Conservation (phyloP, 2,329 filamentous ascomycete species). For the Pseudopithomyces maydicus region DNA sequence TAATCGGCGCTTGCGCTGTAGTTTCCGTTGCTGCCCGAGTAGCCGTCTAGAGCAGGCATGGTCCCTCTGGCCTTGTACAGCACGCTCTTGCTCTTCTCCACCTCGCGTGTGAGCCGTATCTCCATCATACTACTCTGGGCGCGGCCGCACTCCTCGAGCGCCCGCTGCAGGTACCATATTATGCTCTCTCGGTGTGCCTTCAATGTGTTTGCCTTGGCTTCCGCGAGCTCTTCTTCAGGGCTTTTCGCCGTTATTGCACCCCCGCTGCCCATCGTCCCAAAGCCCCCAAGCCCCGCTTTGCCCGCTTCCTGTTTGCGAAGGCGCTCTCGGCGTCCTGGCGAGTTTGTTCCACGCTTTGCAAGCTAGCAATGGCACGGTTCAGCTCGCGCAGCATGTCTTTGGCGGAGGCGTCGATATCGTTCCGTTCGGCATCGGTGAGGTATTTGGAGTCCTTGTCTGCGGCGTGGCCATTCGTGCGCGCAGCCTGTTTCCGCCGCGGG, state of each 20-base stretch:
- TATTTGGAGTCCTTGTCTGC: conserved; percentile 56
- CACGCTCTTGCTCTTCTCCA: conserved; percentile 88
- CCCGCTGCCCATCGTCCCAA: conserved; percentile 71
- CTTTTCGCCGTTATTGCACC: conserved; percentile 58
- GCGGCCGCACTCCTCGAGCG: conserved; percentile 75
- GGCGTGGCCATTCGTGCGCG: conserved; percentile 39
- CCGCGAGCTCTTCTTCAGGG: conserved; percentile 72
- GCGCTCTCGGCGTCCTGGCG: conserved; percentile 76
- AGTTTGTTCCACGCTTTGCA: conserved; percentile 81
- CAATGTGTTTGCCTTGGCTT: conserved; percentile 69
- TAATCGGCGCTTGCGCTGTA: conserved; percentile 22
- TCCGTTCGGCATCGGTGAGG: conserved; percentile 80
- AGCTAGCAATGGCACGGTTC: conserved; percentile 76
- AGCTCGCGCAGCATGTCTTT: conserved; percentile 85
- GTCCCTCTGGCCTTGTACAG: conserved; percentile 68
- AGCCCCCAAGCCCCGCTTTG: conserved; percentile 65
- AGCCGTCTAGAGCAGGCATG: conserved; percentile 28
- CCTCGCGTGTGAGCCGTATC: conserved; percentile 78
- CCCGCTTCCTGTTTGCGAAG: conserved; percentile 73
- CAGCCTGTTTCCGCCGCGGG: conserved; percentile 57
- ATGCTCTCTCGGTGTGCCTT: conserved; percentile 79
- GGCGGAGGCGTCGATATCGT: conserved; percentile 84
- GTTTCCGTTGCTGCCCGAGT: conserved; percentile 24
- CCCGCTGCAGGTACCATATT: conserved; percentile 78
- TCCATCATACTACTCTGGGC: conserved; percentile 94